These are phyloP conservation scores for Kwoniella botswanensis DNA, from an alignment of 768 basidiomycete species.

Conservation along the genomic window DNA sequence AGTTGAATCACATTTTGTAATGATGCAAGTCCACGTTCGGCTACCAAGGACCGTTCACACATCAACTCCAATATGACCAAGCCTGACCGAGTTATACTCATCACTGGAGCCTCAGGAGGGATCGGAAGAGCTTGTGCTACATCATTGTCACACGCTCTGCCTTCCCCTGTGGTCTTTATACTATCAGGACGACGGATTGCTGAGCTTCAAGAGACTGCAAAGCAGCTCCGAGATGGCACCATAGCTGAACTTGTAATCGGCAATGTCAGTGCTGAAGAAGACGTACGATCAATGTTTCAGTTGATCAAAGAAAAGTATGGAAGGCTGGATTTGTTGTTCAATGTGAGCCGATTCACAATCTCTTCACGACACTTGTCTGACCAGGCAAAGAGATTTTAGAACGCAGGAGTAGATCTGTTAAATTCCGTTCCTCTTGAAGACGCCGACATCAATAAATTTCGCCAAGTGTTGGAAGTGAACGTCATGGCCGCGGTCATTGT, in stretches of 20 bases:
- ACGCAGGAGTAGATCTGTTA: conserved; percentile 6
- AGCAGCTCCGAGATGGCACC: conserved; percentile 59
- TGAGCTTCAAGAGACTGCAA: conserved; percentile 67
- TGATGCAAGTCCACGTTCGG: too few relatives aligned
- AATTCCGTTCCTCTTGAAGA: conserved; percentile 59
- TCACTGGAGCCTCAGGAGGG: conserved; percentile 85
- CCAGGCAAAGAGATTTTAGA: neutral
- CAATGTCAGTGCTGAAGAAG: conserved; percentile 69
- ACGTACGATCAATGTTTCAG: conserved; percentile 69
- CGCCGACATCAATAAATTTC: conserved; percentile 62
- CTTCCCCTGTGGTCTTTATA: conserved; percentile 62
- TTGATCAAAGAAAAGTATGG: conserved; percentile 67
- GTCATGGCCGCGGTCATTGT: conserved; percentile 70
- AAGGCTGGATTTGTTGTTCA: conserved; percentile 73
- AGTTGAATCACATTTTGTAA: too few relatives aligned
- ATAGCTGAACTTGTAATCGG: conserved; percentile 64
- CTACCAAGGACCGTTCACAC: too few relatives aligned
- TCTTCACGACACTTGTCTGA: neutral
- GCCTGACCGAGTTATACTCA: conserved; percentile 66
- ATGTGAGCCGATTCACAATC: conserved; percentile 61
- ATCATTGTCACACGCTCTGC: conserved; percentile 71
- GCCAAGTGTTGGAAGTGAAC: conserved; percentile 70
- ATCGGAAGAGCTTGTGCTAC: conserved; percentile 74
- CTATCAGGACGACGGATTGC: conserved; percentile 69
- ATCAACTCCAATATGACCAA: neutral